phyloP scores from a whole-genome alignment of 2,329 filamentous ascomycete species.

The Trichoderma pleuroti region DNA sequence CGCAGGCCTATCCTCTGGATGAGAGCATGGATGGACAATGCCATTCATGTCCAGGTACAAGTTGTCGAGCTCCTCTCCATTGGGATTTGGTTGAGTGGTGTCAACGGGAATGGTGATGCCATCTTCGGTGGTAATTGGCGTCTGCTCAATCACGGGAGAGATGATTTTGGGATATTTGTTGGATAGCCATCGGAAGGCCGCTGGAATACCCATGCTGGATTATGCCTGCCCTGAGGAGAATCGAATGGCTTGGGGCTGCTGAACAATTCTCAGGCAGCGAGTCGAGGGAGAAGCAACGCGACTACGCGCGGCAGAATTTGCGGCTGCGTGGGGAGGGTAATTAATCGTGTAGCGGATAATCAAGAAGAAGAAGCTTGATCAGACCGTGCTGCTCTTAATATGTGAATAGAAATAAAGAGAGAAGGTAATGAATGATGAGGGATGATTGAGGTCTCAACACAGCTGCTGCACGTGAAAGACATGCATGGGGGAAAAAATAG shows the following conservation, averaged over 20 bases:
- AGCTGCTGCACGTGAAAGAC: neutral
- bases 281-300: neutral
- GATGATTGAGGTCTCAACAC: neutral
- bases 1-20: conserved; percentile 88
- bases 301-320: neutral
- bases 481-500: neutral
- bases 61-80: conserved; percentile 97
- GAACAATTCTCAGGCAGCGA: neutral
- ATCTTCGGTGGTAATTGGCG: conserved; percentile 73
- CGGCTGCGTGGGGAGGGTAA: neutral
- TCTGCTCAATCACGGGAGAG: conserved; percentile 82
- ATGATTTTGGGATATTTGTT: conserved; percentile 98
- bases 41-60: conserved; percentile 99
- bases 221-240: neutral
- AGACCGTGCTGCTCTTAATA: neutral
- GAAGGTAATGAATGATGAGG: neutral
- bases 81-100: conserved; percentile 80
- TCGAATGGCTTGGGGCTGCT: neutral
- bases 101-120: conserved; percentile 83
- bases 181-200: conserved; percentile 93
- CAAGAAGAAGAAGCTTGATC: neutral
- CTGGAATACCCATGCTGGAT: conserved; percentile 80
- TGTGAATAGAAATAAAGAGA: neutral
- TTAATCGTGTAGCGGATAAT: neutral
- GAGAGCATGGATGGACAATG: conserved; percentile 97